phyloP scores from a whole-genome alignment of 1,284 basidiomycete species.

The Ganoderma lingzhi region DNA sequence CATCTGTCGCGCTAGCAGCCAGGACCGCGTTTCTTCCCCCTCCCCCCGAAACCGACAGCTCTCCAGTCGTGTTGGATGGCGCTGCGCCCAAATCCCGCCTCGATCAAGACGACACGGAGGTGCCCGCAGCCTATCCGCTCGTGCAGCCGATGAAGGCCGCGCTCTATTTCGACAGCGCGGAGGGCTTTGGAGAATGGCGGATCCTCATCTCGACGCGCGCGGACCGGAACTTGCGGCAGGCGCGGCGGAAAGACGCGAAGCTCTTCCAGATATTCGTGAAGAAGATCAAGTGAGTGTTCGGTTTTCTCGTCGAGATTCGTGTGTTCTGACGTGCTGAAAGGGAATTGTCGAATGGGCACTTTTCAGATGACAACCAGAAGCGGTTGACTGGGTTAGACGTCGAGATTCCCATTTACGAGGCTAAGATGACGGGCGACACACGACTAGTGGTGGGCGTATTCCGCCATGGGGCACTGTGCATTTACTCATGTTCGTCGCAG shows the following conservation, averaged over 20 bases:
- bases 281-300: constrained; percentile 59
- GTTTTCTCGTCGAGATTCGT: constrained; percentile 7
- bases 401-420: constrained; percentile 67
- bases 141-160: constrained; percentile 59
- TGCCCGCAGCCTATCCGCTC: constrained; percentile 45
- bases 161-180: constrained; percentile 58
- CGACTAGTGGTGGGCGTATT: constrained; percentile 61
- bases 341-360: constrained; percentile 70
- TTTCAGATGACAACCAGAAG: constrained; percentile 75
- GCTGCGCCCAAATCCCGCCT: neutral
- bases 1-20: neutral
- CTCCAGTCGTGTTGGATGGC: neutral
- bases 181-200: constrained; percentile 62
- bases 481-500: constrained; percentile 42
- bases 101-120: neutral
- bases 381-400: constrained; percentile 54
- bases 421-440: constrained; percentile 69
- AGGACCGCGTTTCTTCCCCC: neutral
- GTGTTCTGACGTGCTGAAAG: constrained; percentile 41
- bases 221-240: constrained; percentile 50
- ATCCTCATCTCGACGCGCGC: constrained; percentile 57
- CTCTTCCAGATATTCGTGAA: constrained; percentile 59
- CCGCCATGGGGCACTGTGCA: neutral
- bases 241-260: constrained; percentile 49
- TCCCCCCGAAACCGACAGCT: neutral